Evolutionary conservation across 257 asterid species (phyloP), one percentile per base, ranked within the genome.

Genomic region (Osmanthus fragrans): DNA sequence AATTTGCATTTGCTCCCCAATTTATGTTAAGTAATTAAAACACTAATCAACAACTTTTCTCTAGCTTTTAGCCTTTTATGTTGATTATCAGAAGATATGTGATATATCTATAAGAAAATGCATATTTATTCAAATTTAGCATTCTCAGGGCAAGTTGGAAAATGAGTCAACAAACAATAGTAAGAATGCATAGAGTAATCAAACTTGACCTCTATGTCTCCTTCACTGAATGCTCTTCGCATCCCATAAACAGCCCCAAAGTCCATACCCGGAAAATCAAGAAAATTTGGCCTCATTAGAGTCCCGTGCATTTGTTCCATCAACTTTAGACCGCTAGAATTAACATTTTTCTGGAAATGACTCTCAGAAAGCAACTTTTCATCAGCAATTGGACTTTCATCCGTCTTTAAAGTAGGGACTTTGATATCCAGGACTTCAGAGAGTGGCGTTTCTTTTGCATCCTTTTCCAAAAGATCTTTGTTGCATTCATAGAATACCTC

Each of bases 181-280:
- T n/a, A 7, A n/a, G 65, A 56, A 56, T 5, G 29, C 27, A n/a
- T 7, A 70, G 70, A 77, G 71, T 40, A 80, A 40, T 16, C 72
- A 71, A 80, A 71, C 77, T 66, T 45, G 79, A 88, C 91, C 91
- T 82, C 77, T 73, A 88, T 79, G 72, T 88, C 91, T 76, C 91
- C 89, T 78, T 88, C 91, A 78, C 89, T 88, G 80, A 66, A 84
- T 70, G 91, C 79, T 79, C 91, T 84, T 71, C 89, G 82, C 86
- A 86, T 83, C 45, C 87, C 87, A 85, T 80, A 72, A 54, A 63
- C 82, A 63, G 86, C 78, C 72, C 81, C 86, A 29, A 85, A 80
- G 83, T 85, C 88, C 79, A 88, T 18, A 47, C 81, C 87, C 4
- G 85, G 79, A 75, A 79, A 87, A 79, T 85, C 86, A 54, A 85